Base-by-base conservation (phyloP, 441 rosid species). In the Jatropha podagrica region DNA sequence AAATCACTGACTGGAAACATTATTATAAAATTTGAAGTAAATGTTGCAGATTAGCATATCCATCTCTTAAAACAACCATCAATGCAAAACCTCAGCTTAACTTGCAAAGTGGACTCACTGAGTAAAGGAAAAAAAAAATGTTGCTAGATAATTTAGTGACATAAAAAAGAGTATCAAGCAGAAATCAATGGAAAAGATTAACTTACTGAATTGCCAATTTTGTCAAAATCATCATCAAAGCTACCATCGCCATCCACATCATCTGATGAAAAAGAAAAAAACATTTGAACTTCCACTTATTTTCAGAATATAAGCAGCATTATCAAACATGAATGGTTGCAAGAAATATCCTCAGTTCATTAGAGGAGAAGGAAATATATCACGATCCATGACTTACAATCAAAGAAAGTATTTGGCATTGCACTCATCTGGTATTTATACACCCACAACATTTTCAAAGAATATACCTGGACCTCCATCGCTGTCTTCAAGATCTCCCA, bases 221-320 rank as follows among this genome's bases (percentile, higher is more conserved):
- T 89, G 90, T 90, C 95, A 76, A 93, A 91, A 82, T 93, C 98
- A 86, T 93, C 98, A 73, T 78, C 91, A 60, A 91, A 78, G 84
- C 87, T 88, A 73, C 81, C 91, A 68, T 86, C 91, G 68, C 61
- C 90, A 68, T 85, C 48, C 7, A 6, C 48, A 44, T 44, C 95
- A 84, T 85, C 94, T 90, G 84, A 6, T 4, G 7, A 49, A 79
- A 84, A 66, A 72, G 23, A 62, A 44, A 11, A 44, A 7, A 44
- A 7, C 48, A 11, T 44, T 44, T 7, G 48, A 7, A 44, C 9
- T 44, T 44, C 27, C 27, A 68, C 0, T 69, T 32, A 51, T 32
- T 32, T 38, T 63, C 68, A 32, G 37, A 18, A 73, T 7, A 38
- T 11, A 54, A 5, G 9, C 12, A 74, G 65, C 37, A 27, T 68